Evolutionary conservation across 768 basidiomycete species (phyloP).

Genomic region (Tulasnella sp.): DNA sequence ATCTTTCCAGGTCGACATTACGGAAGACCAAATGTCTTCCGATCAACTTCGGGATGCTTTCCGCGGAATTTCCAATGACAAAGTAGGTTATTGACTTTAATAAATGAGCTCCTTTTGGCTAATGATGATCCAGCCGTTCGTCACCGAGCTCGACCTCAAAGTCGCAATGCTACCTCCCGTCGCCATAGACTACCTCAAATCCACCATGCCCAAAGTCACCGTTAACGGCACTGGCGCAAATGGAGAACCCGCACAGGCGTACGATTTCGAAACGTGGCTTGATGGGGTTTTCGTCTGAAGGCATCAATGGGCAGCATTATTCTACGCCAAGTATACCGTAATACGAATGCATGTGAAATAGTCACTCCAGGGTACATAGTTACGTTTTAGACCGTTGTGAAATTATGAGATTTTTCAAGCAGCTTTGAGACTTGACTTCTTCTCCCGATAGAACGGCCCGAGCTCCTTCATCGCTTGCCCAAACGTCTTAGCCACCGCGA

Average conservation of each 20-base stretch:
- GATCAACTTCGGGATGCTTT: constrained; percentile 94
- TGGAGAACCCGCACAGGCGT: constrained; percentile 48
- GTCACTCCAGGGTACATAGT: not conserved
- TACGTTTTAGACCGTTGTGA: not conserved
- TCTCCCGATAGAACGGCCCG: constrained; percentile 68
- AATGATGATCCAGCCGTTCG: constrained; percentile 65
- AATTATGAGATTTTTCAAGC: not conserved
- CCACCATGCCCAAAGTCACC: constrained; percentile 67
- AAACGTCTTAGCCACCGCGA: constrained; percentile 65
- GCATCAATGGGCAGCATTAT: not conserved
- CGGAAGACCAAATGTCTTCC: constrained; percentile 90
- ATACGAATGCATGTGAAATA: not conserved
- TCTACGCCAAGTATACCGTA: not conserved
- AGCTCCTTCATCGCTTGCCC: constrained; percentile 71
- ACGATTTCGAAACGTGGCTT: constrained; percentile 83
- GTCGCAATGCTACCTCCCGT: constrained; percentile 76
- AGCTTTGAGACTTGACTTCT: constrained; percentile 39
- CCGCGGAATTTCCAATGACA: constrained; percentile 86
- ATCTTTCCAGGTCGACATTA: constrained; percentile 80
- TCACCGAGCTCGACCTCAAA: constrained; percentile 91
- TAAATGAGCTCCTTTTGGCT: not conserved
- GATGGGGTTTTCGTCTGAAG: constrained; percentile 63
- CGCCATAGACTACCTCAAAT: constrained; percentile 78
- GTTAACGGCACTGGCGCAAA: constrained; percentile 14
- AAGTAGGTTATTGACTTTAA: constrained; percentile 53